Evolutionary conservation across 192 early-diverging fungal genomes (phyloP).

Genomic region (Podila clonocystis): DNA sequence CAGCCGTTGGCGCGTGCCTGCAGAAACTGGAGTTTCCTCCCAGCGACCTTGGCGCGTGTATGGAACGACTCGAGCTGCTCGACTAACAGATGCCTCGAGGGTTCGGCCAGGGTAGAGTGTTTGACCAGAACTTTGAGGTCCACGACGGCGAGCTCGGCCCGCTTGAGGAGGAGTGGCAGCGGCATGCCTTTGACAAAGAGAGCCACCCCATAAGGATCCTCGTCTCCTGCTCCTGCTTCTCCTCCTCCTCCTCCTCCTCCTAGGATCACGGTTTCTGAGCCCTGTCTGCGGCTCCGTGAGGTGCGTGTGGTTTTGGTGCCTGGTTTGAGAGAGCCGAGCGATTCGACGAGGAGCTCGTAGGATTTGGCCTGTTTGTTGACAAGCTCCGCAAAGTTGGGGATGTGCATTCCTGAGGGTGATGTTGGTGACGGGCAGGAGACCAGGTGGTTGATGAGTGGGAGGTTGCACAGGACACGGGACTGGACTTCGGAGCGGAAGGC

Average conservation of each 20-base stretch:
- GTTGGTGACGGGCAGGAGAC: slow-evolving; percentile 5
- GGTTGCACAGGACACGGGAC: slow-evolving; percentile 10
- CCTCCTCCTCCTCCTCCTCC: slow-evolving; percentile 13
- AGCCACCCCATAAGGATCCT: slow-evolving; percentile 32
- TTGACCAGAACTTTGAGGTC: slow-evolving; percentile 62
- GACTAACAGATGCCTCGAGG: slow-evolving; percentile 31
- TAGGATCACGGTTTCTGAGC: not conserved
- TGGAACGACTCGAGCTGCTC: slow-evolving; percentile 52
- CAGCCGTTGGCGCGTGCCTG: slow-evolving; percentile 59
- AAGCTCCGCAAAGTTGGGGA: slow-evolving; percentile 61
- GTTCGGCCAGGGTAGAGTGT: slow-evolving; percentile 50
- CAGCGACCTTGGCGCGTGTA: slow-evolving; percentile 42
- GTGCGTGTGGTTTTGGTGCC: not conserved
- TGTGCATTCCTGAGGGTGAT: not conserved
- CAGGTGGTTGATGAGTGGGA: slow-evolving; percentile 10
- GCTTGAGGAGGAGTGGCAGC: slow-evolving; percentile 56
- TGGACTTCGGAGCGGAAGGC: slow-evolving; percentile 24
- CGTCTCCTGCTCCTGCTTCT: slow-evolving; percentile 15
- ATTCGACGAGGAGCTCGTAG: slow-evolving; percentile 50
- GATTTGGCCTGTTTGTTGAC: slow-evolving; percentile 57
- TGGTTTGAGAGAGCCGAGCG: slow-evolving; percentile 15
- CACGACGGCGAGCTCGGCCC: slow-evolving; percentile 57
- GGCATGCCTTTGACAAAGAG: slow-evolving; percentile 15
- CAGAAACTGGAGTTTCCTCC: slow-evolving; percentile 57
- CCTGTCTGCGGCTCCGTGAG: not conserved